phyloP scores from a whole-genome alignment of 2,329 filamentous ascomycete species.

The Venturia aucupariae region DNA sequence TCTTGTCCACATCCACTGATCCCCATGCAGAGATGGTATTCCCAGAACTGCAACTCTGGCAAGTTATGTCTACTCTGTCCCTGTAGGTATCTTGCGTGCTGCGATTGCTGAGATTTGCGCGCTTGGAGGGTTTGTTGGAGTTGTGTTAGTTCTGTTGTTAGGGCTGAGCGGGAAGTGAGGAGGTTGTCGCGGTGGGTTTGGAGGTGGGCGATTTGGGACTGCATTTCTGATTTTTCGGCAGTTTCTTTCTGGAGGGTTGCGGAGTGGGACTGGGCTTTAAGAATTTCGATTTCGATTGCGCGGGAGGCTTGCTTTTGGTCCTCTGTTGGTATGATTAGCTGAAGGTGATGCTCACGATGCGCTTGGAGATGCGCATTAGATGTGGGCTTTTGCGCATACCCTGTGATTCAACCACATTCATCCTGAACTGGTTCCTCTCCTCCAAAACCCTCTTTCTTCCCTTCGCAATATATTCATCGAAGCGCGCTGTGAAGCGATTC shows the following conservation, averaged over 20 bases:
- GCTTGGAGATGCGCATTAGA: background rate
- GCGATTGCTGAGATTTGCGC: constrained; percentile 60
- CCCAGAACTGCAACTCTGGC: constrained; percentile 94
- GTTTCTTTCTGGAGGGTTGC: constrained; percentile 69
- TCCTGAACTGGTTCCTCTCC: constrained; percentile 87
- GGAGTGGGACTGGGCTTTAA: constrained; percentile 61
- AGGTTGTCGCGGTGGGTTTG: constrained; percentile 47
- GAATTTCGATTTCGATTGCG: constrained; percentile 72
- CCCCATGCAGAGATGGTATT: constrained; percentile 75
- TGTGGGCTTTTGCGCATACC: constrained; percentile 47
- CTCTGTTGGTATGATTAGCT: constrained; percentile 46
- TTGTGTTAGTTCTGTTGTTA: constrained; percentile 50
- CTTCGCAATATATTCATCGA: constrained; percentile 89
- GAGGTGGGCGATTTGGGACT: constrained; percentile 48
- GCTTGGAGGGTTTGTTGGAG: constrained; percentile 62
- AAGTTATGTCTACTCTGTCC: constrained; percentile 80
- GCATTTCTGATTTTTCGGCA: constrained; percentile 60
- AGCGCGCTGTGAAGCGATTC: constrained; percentile 80
- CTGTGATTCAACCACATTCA: constrained; percentile 81
- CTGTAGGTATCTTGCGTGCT: constrained; percentile 65
- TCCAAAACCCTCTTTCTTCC: constrained; percentile 83
- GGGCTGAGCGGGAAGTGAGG: constrained; percentile 44
- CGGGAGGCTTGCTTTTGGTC: constrained; percentile 83
- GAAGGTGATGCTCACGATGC: background rate
- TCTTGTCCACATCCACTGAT: constrained; percentile 83